These are phyloP conservation scores for Nemophila menziesii DNA, from an alignment of 257 asterid species.

Conservation along the genomic window DNA sequence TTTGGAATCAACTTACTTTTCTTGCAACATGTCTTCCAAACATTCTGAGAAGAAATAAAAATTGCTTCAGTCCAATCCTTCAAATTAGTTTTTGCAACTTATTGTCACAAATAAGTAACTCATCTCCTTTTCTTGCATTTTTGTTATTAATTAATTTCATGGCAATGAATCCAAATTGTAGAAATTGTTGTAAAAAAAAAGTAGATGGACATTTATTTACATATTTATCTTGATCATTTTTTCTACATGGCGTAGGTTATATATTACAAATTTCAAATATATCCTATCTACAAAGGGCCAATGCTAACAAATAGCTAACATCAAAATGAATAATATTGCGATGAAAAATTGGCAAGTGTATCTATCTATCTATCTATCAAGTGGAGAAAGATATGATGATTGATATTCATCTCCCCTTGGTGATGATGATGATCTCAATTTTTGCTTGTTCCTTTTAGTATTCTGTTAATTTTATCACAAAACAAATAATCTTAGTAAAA, in stretches of 20 bases:
- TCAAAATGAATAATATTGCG: background rate
- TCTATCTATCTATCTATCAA: conserved; percentile 76
- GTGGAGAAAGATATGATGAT: conserved; percentile 36
- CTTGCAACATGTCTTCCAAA: no score
- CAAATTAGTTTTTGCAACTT: no score
- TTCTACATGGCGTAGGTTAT: no score
- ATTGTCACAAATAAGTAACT: no score
- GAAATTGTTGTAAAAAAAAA: background rate
- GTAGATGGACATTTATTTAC: background rate
- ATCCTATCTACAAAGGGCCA: background rate
- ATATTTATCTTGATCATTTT: no score
- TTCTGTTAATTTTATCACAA: conserved; percentile 29
- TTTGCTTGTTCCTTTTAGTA: conserved; percentile 56
- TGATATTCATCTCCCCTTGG: conserved; percentile 35
- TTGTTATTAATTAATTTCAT: no score
- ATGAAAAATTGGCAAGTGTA: background rate
- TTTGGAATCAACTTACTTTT: no score
- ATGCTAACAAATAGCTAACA: conserved; percentile 20
- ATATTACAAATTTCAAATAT: background rate
- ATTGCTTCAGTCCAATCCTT: no score
- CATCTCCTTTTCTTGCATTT: no score
- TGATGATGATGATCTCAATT: conserved; percentile 46
- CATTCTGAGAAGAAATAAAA: no score
- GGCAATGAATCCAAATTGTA: no score
- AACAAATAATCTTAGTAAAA: no score